Base-by-base conservation (phyloP, 768 basidiomycete genomes). In the Mycena rebaudengoi region DNA sequence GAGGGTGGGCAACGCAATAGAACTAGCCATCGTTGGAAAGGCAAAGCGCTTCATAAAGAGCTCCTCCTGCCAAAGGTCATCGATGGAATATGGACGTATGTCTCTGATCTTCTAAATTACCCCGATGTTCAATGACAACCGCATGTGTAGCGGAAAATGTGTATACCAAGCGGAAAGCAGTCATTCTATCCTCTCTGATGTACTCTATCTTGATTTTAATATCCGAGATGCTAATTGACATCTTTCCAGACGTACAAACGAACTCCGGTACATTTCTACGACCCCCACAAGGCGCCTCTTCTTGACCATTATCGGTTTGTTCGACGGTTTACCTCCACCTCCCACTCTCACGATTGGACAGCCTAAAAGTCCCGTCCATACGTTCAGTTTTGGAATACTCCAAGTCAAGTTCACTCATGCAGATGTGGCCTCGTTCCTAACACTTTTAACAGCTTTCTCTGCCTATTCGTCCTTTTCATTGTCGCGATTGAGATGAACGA, bases 241-340 rank as follows among this genome's bases (percentile, higher is more conserved):
- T 5, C 39, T 1, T 25, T 40, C 21, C 23, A 96, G 95, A 96
- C 93, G 26, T 98, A 98, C 77, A 98, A 98, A 80, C 86, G 90
- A 48, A 93, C 87, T 25, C 95, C 96, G 12, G 86, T 98, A 32
- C 94, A 96, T 74, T 91, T 97, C 69, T 98, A 98, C 74, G 95
- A 98, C 73, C 96, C 96, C 3, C 91, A 95, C 71, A 94, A 89
- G 73, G 96, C 96, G 0, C 94, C 96, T 18, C 75, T 98, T n/a
- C 85, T 98, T 7, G 95, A 98, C 72, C 96, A 98, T 76, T 98
- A 98, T 72, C 89, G 96, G 93, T 94, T 56, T 30, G 83, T 73
- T 16, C 39, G 28, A 33, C 33, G 32, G 7, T 39, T 23, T 10
- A 23, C 7, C 60, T 41, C 4, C 11, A 21, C 18, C 32, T 30